phyloP scores from a whole-genome alignment of 768 basidiomycete species.

The Pleurotus citrinopileatus region DNA sequence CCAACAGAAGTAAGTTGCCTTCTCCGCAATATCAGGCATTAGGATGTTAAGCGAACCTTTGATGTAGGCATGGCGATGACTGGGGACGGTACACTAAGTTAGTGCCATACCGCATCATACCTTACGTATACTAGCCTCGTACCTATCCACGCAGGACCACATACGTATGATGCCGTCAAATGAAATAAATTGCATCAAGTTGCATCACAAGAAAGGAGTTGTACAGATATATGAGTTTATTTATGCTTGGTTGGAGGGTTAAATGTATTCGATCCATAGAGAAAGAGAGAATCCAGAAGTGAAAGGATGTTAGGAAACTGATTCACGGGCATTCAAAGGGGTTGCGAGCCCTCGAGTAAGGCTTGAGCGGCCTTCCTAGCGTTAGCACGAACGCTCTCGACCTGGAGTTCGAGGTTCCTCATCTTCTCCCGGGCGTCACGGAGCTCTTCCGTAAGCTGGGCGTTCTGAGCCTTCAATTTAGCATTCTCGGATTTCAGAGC shows the following conservation, averaged over 20 bases:
- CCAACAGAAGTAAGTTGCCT: conserved; percentile 67
- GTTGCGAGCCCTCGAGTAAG: conserved; percentile 33
- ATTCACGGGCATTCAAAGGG: no score
- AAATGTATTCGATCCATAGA: no score
- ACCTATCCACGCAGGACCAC: not conserved
- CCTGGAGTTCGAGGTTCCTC: conserved; percentile 77
- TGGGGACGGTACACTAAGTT: conserved; percentile 76
- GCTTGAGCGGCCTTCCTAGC: conserved; percentile 74
- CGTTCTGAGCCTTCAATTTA: conserved; percentile 49
- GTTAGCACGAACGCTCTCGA: conserved; percentile 72
- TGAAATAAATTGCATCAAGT: no score
- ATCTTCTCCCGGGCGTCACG: conserved; percentile 82
- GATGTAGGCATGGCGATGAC: conserved; percentile 85
- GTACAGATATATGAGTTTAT: not conserved
- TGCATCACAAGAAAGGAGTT: no score
- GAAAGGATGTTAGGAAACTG: not conserved
- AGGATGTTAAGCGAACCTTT: conserved; percentile 3
- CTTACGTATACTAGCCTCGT: conserved; percentile 53
- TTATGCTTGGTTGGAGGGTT: no score
- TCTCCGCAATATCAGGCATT: not conserved
- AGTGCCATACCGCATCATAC: conserved; percentile 73
- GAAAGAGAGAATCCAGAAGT: not conserved
- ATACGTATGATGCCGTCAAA: not conserved
- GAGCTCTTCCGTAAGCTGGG: conserved; percentile 58
- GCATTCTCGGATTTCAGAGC: conserved; percentile 1